Conservation (phyloP, 2,329 filamentous ascomycete species). For the Dryadomyces quercus-mongolicae region DNA sequence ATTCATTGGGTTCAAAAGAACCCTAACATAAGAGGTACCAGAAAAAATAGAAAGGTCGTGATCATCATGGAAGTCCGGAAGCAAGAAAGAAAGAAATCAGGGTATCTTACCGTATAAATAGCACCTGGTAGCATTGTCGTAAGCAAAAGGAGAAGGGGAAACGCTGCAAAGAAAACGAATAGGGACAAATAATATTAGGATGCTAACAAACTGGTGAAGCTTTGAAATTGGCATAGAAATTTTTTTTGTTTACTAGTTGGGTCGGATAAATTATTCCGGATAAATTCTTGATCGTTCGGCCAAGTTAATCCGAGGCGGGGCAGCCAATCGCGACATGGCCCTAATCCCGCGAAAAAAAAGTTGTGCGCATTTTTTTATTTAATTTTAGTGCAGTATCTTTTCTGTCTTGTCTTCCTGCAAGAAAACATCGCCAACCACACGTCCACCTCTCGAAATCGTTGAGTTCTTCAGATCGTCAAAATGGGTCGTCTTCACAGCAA, state of each 20-base stretch:
- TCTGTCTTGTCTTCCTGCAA: background rate
- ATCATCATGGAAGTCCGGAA: constrained; percentile 51
- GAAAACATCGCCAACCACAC: constrained; percentile 8
- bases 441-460: constrained; percentile 16
- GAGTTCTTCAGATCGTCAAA: constrained; percentile 35
- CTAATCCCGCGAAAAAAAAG: background rate
- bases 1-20: constrained; percentile 57
- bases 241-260: no score
- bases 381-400: background rate
- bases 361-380: background rate
- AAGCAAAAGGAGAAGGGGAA: background rate
- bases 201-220: no score
- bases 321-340: background rate
- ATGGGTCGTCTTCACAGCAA: constrained; percentile 99
- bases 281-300: background rate
- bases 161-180: background rate
- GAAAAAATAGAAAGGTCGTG: constrained; percentile 55
- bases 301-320: background rate
- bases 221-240: background rate
- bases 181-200: no score
- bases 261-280: background rate
- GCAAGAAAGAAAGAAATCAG: background rate
- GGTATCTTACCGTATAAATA: background rate
- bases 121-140: background rate
- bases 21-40: constrained; percentile 98